A percentile compares a stretch with the other conserved stretches of the same genome.
phyloP scores from a whole-genome alignment of 345 rosid genomes.

The Citropsis articulata region DNA sequence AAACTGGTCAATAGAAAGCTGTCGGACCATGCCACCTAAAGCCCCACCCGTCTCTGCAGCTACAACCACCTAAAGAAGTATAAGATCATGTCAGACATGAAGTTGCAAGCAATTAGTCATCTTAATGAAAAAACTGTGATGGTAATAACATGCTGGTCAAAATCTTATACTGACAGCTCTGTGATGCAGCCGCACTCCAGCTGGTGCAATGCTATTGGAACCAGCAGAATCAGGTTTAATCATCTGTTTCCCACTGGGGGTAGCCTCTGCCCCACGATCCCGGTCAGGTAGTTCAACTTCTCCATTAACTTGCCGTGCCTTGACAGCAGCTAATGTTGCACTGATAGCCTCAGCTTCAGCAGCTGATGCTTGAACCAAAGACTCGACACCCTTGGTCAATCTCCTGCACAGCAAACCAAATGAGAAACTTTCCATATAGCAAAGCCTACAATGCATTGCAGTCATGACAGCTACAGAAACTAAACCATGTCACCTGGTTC shows the following conservation, averaged over 20 bases:
- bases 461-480: not conserved
- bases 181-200: conserved; percentile 92
- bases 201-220: conserved; percentile 48
- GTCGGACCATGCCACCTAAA: conserved; percentile 97
- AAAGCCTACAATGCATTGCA: conserved; percentile 8
- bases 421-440: conserved; percentile 16
- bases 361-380: conserved; percentile 95
- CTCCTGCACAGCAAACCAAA: conserved; percentile 53
- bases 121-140: conserved; percentile 4
- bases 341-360: conserved; percentile 98
- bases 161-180: conserved; percentile 74
- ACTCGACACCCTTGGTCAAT: conserved; percentile 86
- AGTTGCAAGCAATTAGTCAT: conserved; percentile 4
- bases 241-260: conserved; percentile 87
- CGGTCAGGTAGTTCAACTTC: conserved; percentile 85
- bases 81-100: conserved; percentile 10
- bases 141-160: not conserved
- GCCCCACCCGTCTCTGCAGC: conserved; percentile 98
- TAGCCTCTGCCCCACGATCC: conserved; percentile 89
- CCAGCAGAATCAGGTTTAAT: conserved; percentile 76
- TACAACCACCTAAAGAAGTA: conserved; percentile 73
- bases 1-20: conserved; percentile 93
- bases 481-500: conserved; percentile 55
- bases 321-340: conserved; percentile 97
- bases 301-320: conserved; percentile 93